Evolutionary conservation across 2,329 filamentous ascomycete species (phyloP), one percentile per base, ranked within the genome.

Genomic region (Colletotrichum tamarilloi): DNA sequence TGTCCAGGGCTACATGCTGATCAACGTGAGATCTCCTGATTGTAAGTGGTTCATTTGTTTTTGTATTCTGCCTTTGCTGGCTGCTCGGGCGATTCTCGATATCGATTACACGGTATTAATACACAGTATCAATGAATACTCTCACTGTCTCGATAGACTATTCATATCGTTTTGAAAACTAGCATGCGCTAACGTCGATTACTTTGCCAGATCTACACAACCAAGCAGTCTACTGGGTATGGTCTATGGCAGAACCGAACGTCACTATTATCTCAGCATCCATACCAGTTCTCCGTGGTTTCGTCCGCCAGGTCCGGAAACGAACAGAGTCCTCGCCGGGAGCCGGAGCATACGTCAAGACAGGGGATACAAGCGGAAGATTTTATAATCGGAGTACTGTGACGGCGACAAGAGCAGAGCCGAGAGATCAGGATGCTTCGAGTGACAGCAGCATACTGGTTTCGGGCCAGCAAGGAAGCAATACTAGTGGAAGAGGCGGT

Each of bases 221-320:
- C 46, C 63, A 62, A 42, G 32, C 55, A 16, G 60, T 69, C 24
- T 73, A 67, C 55, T 71, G 66, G 67, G 72, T 80, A 14, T 77
- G 75, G 68, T 77, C 77, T 4, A 75, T 78, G 28, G 79, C 80
- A 24, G 80, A 81, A 59, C 77, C 76, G 6, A 75, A 78, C 19
- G 73, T 81, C 22, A 78, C 79, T 11, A 81, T 81, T 58, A 79
- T 81, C 64, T 78, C 80, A 0, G 76, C 80, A 7, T 80, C 77
- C 8, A 77, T 81, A 9, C 80, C 79, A 1, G 77, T 78, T 7
- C 75, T 81, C 14, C 77, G 79, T 8, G 79, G 77, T 7, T 65
- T 81, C 26, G 68, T 62, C 53, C 68, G 73, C 5, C 66, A 73
- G 28, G 67, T 42, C 2, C 64, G 68, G 1, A 62, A 46, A 57